phyloP scores from a whole-genome alignment of 2,329 filamentous ascomycete genomes.

The Diaporthe citriasiana region DNA sequence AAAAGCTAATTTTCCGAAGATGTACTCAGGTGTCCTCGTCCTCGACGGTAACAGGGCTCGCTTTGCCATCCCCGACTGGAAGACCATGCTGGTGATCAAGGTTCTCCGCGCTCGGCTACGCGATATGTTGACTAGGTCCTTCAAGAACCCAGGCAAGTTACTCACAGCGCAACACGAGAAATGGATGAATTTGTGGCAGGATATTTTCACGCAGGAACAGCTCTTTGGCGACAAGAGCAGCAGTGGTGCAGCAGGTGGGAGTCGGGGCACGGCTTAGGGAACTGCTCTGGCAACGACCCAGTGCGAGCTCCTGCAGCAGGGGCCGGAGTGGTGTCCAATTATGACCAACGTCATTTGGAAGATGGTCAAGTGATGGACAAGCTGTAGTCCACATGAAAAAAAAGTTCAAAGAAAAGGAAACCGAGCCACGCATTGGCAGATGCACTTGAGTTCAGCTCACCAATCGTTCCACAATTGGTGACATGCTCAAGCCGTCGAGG shows the following conservation, averaged over 20 bases:
- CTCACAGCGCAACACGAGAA: constrained; percentile 77
- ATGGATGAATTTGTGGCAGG: constrained; percentile 83
- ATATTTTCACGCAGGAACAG: constrained; percentile 72
- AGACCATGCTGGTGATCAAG: constrained; percentile 90
- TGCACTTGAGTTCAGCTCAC: constrained; percentile 8
- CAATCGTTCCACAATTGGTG: constrained; percentile 7
- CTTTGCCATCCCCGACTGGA: constrained; percentile 90
- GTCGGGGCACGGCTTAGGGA: constrained; percentile 37
- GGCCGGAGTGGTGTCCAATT: background rate
- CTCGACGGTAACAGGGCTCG: constrained; percentile 89
- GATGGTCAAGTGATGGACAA: constrained; percentile 22
- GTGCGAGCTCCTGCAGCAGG: constrained; percentile 12
- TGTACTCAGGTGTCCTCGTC: constrained; percentile 88
- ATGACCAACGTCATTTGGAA: constrained; percentile 39
- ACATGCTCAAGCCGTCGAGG: constrained; percentile 6
- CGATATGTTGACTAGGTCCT: constrained; percentile 80
- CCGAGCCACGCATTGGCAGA: constrained; percentile 9
- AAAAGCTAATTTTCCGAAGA: constrained; percentile 58
- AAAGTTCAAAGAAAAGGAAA: background rate
- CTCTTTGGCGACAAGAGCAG: constrained; percentile 48
- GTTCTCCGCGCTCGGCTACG: constrained; percentile 79
- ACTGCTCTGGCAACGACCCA: constrained; percentile 1
- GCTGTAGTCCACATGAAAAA: constrained; percentile 1
- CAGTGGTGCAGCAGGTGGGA: background rate
- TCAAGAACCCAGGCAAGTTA: constrained; percentile 76